Percentiles rank a stretch among this genome's conserved stretches.
These are phyloP conservation scores for Puccinia hordei DNA, from an alignment of 1,284 basidiomycete genomes.

Conservation along the genomic window DNA sequence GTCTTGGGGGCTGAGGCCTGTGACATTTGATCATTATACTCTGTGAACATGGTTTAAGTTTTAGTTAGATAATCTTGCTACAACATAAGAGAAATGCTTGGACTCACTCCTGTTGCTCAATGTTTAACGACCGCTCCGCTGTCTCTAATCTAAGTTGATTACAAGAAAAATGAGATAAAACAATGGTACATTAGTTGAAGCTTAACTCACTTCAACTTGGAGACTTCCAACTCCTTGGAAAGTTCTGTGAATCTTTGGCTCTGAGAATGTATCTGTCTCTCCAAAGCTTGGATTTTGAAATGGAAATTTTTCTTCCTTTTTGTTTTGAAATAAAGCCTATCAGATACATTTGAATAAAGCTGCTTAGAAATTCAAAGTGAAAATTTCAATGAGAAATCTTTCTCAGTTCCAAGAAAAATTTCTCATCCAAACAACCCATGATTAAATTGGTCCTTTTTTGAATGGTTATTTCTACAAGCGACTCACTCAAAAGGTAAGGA, in stretches of 20 bases:
- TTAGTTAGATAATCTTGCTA: not conserved
- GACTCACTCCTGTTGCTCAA: not conserved
- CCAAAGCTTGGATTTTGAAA: not conserved
- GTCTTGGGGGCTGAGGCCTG: too few relatives aligned
- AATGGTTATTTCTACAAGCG: not conserved
- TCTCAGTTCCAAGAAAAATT: conserved; percentile 13
- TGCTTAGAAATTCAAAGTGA: not conserved
- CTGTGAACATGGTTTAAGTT: not conserved
- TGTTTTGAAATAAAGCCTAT: not conserved
- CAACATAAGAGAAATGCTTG: not conserved
- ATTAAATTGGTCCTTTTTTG: not conserved
- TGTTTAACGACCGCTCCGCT: not conserved
- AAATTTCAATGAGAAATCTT: not conserved
- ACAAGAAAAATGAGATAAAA: not conserved
- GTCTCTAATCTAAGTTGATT: not conserved
- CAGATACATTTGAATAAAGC: not conserved
- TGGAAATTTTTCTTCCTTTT: conserved; percentile 20
- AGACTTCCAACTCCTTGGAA: conserved; percentile 10
- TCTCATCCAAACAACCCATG: conserved; percentile 20
- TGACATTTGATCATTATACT: conserved; percentile 18
- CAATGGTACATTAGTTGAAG: not conserved
- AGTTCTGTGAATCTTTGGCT: not conserved
- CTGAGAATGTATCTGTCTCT: not conserved
- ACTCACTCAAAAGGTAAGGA: not conserved
- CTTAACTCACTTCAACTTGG: not conserved